Percentiles rank a stretch among this genome's conserved stretches.
phyloP scores from a whole-genome alignment of 306 rosid species.

The Vigna nakashimae region DNA sequence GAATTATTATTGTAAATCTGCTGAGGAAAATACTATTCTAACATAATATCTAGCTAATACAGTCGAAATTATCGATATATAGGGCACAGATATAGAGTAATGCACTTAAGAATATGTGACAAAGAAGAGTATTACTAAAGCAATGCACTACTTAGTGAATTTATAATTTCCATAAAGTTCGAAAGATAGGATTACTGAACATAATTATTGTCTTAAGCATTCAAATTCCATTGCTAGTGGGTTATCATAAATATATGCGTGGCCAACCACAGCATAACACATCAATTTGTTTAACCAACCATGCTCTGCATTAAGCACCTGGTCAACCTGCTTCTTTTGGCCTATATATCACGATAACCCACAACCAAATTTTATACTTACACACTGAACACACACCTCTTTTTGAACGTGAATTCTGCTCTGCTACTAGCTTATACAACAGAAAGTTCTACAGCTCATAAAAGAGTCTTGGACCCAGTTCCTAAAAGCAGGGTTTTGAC shows the following conservation, averaged over 20 bases:
- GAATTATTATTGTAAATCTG: no score
- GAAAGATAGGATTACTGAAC: neutral
- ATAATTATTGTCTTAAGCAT: slow-evolving; percentile 1
- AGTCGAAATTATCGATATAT: no score
- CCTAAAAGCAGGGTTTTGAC: slow-evolving; percentile 36
- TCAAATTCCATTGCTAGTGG: slow-evolving; percentile 5
- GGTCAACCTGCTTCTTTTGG: slow-evolving; percentile 32
- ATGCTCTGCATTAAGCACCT: slow-evolving; percentile 31
- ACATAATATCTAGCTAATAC: no score
- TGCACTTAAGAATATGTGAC: no score
- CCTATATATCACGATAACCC: slow-evolving; percentile 32
- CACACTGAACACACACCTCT: neutral
- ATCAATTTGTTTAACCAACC: slow-evolving; percentile 13
- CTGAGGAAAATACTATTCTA: no score
- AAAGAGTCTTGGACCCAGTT: neutral
- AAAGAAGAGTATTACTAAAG: no score
- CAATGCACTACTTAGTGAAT: no score
- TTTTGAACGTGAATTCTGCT: slow-evolving; percentile 38
- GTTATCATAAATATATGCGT: neutral
- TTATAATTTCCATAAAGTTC: no score
- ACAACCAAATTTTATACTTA: neutral
- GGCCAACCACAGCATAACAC: slow-evolving; percentile 38
- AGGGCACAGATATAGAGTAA: no score
- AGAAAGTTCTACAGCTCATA: neutral
- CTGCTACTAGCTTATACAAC: slow-evolving; percentile 7